Evolutionary conservation across 306 rosid genomes (phyloP).

Genomic region (Canavalia ensiformis): DNA sequence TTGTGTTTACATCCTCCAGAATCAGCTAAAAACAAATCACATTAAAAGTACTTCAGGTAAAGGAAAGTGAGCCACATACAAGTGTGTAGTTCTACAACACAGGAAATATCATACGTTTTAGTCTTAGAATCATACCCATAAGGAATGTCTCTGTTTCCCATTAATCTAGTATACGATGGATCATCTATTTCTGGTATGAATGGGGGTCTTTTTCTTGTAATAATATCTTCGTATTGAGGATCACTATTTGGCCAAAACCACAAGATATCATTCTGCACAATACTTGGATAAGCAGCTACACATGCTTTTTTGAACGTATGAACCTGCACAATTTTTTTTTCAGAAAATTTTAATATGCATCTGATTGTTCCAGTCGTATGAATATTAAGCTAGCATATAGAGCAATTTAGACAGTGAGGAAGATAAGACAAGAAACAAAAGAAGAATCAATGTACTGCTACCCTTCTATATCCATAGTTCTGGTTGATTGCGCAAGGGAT

Average conservation of each 20-base stretch:
- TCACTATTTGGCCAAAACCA: conserved; percentile 96
- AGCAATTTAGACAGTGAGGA: conserved; percentile 6
- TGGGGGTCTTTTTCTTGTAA: conserved; percentile 67
- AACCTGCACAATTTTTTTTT: conserved; percentile 61
- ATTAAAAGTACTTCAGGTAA: conserved; percentile 8
- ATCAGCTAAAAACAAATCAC: conserved; percentile 3
- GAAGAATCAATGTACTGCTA: conserved; percentile 27
- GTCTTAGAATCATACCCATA: conserved; percentile 72
- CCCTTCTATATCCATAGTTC: conserved; percentile 8
- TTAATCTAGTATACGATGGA: conserved; percentile 64
- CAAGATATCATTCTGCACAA: conserved; percentile 75
- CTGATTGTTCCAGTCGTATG: not conserved
- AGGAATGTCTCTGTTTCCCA: conserved; percentile 80
- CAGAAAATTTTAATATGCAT: conserved; percentile 43
- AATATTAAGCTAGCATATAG: conserved; percentile 11
- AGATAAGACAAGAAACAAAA: conserved; percentile 27
- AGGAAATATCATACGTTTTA: not conserved
- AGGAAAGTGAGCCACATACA: conserved; percentile 21
- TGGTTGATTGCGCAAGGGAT: conserved; percentile 7
- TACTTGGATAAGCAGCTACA: conserved; percentile 80
- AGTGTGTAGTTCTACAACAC: conserved; percentile 9
- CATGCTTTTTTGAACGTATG: conserved; percentile 81
- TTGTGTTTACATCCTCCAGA: conserved; percentile 18
- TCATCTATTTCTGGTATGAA: conserved; percentile 77
- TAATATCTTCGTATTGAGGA: conserved; percentile 82